phyloP scores from a whole-genome alignment of 2,329 filamentous ascomycete genomes.

The Didymella pinodella region DNA sequence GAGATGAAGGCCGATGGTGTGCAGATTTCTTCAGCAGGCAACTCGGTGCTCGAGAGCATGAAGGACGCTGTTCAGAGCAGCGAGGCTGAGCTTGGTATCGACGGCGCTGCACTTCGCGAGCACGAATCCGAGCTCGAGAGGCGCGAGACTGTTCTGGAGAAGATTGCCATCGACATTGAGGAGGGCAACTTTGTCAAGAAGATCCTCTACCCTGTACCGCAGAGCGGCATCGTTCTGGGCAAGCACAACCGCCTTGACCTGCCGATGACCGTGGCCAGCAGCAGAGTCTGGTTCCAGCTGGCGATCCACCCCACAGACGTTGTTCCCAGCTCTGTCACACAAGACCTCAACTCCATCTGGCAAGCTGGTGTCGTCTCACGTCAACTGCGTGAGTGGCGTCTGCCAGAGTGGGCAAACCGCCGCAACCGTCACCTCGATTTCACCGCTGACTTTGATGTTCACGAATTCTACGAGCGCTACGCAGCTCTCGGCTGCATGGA shows the following conservation, averaged over 20 bases:
- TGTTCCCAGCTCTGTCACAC: slow-evolving; percentile 75
- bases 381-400: slow-evolving; percentile 89
- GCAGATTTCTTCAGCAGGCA: slow-evolving; percentile 74
- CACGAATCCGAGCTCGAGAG: slow-evolving; percentile 81
- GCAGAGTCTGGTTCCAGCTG: slow-evolving; percentile 94
- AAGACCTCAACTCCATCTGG: slow-evolving; percentile 81
- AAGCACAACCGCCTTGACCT: slow-evolving; percentile 82
- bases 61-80: slow-evolving; percentile 78
- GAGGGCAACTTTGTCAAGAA: slow-evolving; percentile 82
- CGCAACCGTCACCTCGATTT: slow-evolving; percentile 92
- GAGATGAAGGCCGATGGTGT: slow-evolving; percentile 98
- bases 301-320: slow-evolving; percentile 92
- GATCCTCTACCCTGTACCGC: slow-evolving; percentile 79
- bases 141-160: slow-evolving; percentile 84
- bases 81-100: slow-evolving; percentile 80
- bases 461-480: slow-evolving; percentile 90
- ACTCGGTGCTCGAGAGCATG: slow-evolving; percentile 88
- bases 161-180: slow-evolving; percentile 81
- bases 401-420: slow-evolving; percentile 96
- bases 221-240: slow-evolving; percentile 82
- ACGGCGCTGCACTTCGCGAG: slow-evolving; percentile 71
- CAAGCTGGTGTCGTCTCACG: slow-evolving; percentile 91
- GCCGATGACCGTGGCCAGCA: slow-evolving; percentile 75
- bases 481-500: slow-evolving; percentile 83
- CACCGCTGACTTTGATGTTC: slow-evolving; percentile 93